Percentiles rank a stretch among this genome's conserved stretches.
phyloP scores from a whole-genome alignment of 2,329 filamentous ascomycete species.

The Penicillium hordei region DNA sequence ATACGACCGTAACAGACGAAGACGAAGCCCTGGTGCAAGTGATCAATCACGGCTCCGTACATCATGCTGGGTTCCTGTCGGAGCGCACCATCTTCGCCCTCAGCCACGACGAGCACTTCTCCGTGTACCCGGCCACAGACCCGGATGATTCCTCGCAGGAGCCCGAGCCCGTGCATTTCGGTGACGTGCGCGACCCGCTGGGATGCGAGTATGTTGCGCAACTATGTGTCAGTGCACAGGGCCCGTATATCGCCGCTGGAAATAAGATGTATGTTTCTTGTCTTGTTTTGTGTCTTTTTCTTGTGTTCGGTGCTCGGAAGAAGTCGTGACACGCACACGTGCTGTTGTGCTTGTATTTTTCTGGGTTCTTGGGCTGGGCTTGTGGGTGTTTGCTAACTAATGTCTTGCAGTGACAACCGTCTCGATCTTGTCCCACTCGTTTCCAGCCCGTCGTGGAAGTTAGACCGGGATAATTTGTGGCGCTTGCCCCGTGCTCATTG shows the following conservation, averaged over 20 bases:
- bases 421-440: slow-evolving; percentile 46
- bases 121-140: slow-evolving; percentile 56
- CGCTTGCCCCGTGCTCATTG: slow-evolving; percentile 50
- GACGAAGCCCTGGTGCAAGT: slow-evolving; percentile 64
- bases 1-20: slow-evolving; percentile 57
- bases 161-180: slow-evolving; percentile 51
- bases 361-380: background rate
- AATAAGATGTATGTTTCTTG: slow-evolving; percentile 48
- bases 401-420: slow-evolving; percentile 35
- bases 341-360: background rate
- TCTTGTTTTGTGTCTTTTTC: background rate
- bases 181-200: slow-evolving; percentile 57
- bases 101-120: slow-evolving; percentile 62
- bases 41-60: slow-evolving; percentile 63
- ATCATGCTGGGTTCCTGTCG: slow-evolving; percentile 61
- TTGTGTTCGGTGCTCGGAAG: background rate
- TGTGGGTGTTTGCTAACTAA: background rate
- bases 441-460: slow-evolving; percentile 38
- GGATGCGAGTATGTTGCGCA: slow-evolving; percentile 61
- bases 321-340: background rate
- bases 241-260: slow-evolving; percentile 49
- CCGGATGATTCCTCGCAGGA: slow-evolving; percentile 49
- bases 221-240: slow-evolving; percentile 47
- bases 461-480: slow-evolving; percentile 43
- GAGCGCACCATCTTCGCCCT: slow-evolving; percentile 56